Base-by-base conservation (phyloP, 768 basidiomycete species). In the Tephrocybe sp. region DNA sequence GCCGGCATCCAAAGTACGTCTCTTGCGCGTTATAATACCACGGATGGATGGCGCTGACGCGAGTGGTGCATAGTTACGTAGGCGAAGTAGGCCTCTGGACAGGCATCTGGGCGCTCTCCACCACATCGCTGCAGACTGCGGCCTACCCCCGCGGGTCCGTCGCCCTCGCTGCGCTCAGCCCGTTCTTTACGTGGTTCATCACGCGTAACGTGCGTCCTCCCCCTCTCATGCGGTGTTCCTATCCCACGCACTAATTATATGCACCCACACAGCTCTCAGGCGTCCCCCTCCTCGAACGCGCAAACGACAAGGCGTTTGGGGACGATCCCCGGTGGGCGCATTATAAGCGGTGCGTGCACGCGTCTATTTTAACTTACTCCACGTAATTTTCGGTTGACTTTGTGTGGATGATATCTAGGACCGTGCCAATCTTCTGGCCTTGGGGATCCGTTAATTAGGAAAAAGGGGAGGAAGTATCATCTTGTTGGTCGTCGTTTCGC, bases 71-170 rank as follows among this genome's bases (percentile, higher is more conserved):
- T 48, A 88, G 87, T 67, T 88, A 89, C 61, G 76, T 86, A 30
- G 85, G 81, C 15, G 87, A 90, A 69, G 75, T 88, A 3, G 80
- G 84, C 4, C 72, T 90, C 36, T 87, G 86, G 83, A 73, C 75
- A 1, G 84, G 83, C 1, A 81, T 89, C 12, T 87, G 81, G 74
- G 71, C 77, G 3, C 65, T 87, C 15, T 79, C 84, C 1, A 70
- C 77, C 1, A 56, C 73, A 3, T 73, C 79, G 2, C 70, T 86
- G 32, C 72, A 75, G 57, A 69, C 70, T 3, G 57, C 71, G 0
- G 67, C 71, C 46, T 80, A 77, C 55, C 81, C 83, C 8, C 51
- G 58, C 11, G 73, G 72, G 11, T 68, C 76, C 1, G 60, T 78
- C 43, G 67, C 69, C 1, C 48, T 81, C 4, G 78, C 81, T 4